phyloP scores from a whole-genome alignment of 352 stramenopile genomes.

The Pythium pyrilobum region DNA sequence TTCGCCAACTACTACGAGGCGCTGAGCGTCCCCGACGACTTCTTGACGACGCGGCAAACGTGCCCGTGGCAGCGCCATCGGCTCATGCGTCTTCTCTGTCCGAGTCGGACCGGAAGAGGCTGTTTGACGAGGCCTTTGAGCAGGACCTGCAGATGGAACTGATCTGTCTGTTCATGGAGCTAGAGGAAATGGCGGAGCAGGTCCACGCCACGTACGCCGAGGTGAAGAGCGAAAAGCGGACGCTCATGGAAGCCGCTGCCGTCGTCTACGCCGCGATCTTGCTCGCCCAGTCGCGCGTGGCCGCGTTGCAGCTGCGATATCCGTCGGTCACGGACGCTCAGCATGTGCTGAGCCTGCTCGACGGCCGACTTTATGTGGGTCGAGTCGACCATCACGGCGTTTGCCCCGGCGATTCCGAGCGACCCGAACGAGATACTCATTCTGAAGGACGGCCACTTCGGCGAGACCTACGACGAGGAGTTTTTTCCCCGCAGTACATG shows the following conservation, averaged over 20 bases:
- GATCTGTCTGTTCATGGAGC: conserved; percentile 4
- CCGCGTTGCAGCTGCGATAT: neutral
- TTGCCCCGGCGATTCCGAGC: neutral
- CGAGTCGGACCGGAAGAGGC: neutral
- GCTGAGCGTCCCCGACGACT: conserved; percentile 3
- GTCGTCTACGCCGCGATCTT: neutral
- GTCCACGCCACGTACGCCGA: conserved; percentile 1
- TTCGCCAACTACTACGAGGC: conserved; percentile 13
- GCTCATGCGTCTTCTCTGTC: neutral
- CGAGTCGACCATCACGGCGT: neutral
- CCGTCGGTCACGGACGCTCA: neutral
- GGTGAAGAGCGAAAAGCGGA: neutral
- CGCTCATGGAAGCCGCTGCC: neutral
- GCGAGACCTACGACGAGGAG: conserved; percentile 9
- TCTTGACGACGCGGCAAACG: neutral
- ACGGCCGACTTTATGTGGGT: conserved; percentile 2
- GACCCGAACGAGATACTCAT: neutral
- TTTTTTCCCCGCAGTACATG: neutral
- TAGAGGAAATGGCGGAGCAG: conserved; percentile 2
- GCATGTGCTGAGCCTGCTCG: neutral
- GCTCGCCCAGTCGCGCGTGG: neutral
- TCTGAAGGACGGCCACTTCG: conserved; percentile 1
- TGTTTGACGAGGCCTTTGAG: conserved; percentile 1
- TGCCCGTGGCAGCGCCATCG: neutral
- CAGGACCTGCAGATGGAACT: conserved; percentile 1